These are phyloP conservation scores for Exutisphaerella laricina DNA, from an alignment of 2,329 filamentous ascomycete genomes.

Conservation along the genomic window DNA sequence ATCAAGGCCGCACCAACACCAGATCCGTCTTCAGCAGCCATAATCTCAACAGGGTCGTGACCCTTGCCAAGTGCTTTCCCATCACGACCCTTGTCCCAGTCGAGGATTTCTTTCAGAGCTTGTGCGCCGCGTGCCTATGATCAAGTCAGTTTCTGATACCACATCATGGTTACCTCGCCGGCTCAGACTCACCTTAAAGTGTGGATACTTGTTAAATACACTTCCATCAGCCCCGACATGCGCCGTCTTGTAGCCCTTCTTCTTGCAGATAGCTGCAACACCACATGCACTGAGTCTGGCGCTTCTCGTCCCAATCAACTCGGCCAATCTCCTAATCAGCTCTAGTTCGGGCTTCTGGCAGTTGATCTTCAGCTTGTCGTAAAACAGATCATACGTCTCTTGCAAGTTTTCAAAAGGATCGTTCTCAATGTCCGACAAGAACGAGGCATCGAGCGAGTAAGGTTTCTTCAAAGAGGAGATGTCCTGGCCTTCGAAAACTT, in stretches of 20 bases:
- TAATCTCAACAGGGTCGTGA: slow-evolving; percentile 70
- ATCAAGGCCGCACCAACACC: slow-evolving; percentile 97
- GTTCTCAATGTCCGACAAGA: slow-evolving; percentile 86
- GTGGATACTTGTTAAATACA: slow-evolving; percentile 98
- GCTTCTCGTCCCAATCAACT: slow-evolving; percentile 90
- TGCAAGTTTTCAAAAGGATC: slow-evolving; percentile 94
- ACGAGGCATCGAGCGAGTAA: slow-evolving; percentile 87
- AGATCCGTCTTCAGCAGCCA: slow-evolving; percentile 89
- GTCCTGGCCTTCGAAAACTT: slow-evolving; percentile 79
- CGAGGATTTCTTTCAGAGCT: slow-evolving; percentile 89
- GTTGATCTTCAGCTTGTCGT: slow-evolving; percentile 65
- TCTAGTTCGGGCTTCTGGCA: slow-evolving; percentile 76
- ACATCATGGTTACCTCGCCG: too few species aligned
- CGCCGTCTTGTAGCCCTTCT: slow-evolving; percentile 82
- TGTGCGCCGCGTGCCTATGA: slow-evolving; percentile 65
- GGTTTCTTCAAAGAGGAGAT: slow-evolving; percentile 73
- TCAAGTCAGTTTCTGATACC: slow-evolving; percentile 10
- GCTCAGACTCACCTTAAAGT: slow-evolving; percentile 80
- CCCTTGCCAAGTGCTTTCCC: slow-evolving; percentile 55
- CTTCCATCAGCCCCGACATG: slow-evolving; percentile 96
- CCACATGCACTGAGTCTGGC: slow-evolving; percentile 91
- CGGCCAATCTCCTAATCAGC: slow-evolving; percentile 79
- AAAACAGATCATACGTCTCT: slow-evolving; percentile 79
- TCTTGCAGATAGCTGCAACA: slow-evolving; percentile 92
- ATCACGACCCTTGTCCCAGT: slow-evolving; percentile 76